Percentiles rank a stretch among this genome's conserved stretches.
phyloP scores from a whole-genome alignment of 75 land plant species.

The Selaginella tamariscina region DNA sequence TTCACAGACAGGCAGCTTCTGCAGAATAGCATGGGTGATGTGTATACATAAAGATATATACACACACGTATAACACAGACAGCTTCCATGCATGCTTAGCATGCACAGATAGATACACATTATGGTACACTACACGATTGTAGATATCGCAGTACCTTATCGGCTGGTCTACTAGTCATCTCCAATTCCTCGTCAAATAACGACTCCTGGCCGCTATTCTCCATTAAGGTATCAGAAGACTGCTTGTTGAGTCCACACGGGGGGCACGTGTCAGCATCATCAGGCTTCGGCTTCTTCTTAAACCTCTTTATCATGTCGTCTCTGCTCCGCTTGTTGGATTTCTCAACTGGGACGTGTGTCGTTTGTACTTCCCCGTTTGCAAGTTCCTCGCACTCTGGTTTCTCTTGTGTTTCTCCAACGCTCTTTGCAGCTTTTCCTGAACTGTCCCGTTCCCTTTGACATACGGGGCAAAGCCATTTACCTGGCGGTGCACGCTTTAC shows the following conservation, averaged over 20 bases:
- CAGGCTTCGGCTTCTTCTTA: not conserved
- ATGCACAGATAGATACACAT: too few species aligned
- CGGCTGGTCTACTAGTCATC: not conserved
- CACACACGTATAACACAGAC: not conserved
- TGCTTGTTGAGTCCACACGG: not conserved
- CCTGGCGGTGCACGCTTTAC: constrained; percentile 77
- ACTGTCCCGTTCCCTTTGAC: constrained; percentile 29
- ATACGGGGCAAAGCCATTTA: constrained; percentile 88
- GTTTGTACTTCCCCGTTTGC: not conserved
- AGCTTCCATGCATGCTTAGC: too few species aligned
- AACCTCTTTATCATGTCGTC: not conserved
- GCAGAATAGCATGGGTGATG: too few species aligned
- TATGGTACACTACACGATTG: not conserved
- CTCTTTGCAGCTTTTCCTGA: not conserved
- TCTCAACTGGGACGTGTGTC: not conserved
- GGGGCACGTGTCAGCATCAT: not conserved
- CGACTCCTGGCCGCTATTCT: not conserved
- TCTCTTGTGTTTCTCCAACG: not conserved
- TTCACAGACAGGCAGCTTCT: constrained; percentile 13
- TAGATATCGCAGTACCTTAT: not conserved
- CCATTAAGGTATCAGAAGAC: not conserved
- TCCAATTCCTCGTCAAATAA: not conserved
- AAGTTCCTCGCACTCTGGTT: not conserved
- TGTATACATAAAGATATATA: too few species aligned
- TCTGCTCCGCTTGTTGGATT: not conserved